These are phyloP conservation scores for Gloeostereum incarnatum DNA, from an alignment of 768 basidiomycete genomes.

Conservation along the genomic window DNA sequence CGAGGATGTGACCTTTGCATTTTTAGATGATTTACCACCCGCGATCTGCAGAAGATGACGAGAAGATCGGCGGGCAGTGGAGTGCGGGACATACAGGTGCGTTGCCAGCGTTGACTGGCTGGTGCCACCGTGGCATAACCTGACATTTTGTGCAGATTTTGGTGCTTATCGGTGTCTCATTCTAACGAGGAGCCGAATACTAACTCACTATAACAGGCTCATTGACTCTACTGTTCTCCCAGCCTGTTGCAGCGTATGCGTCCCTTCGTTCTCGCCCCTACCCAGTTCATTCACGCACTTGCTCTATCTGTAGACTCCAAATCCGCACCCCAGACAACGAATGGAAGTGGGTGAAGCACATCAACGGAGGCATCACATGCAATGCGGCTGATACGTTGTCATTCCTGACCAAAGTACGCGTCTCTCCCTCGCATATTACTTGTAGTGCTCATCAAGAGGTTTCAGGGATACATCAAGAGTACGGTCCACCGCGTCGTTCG, in stretches of 20 bases:
- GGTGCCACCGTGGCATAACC: neutral
- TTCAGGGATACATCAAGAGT: constrained; percentile 33
- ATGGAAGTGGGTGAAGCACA: constrained; percentile 25
- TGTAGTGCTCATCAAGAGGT: neutral
- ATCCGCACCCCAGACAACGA: constrained; percentile 22
- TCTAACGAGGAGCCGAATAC: neutral
- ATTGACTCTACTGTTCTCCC: constrained; percentile 26
- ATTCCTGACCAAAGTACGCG: constrained; percentile 23
- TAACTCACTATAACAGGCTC: constrained; percentile 15
- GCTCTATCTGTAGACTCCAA: constrained; percentile 16
- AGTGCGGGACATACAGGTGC: constrained; percentile 35
- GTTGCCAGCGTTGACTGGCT: neutral
- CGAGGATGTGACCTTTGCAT: neutral
- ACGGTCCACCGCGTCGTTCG: constrained; percentile 40
- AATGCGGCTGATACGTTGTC: constrained; percentile 31
- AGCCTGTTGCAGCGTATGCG: constrained; percentile 19
- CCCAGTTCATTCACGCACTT: neutral
- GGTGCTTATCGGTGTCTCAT: constrained; percentile 1
- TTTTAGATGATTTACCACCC: constrained; percentile 25
- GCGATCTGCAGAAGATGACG: constrained; percentile 27
- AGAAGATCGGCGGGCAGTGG: constrained; percentile 32
- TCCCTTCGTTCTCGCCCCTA: neutral
- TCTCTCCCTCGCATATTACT: neutral
- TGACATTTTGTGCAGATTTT: constrained; percentile 6
- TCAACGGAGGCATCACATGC: constrained; percentile 21